phyloP scores from a whole-genome alignment of 2,329 filamentous ascomycete species.

The Trichothecium roseum region DNA sequence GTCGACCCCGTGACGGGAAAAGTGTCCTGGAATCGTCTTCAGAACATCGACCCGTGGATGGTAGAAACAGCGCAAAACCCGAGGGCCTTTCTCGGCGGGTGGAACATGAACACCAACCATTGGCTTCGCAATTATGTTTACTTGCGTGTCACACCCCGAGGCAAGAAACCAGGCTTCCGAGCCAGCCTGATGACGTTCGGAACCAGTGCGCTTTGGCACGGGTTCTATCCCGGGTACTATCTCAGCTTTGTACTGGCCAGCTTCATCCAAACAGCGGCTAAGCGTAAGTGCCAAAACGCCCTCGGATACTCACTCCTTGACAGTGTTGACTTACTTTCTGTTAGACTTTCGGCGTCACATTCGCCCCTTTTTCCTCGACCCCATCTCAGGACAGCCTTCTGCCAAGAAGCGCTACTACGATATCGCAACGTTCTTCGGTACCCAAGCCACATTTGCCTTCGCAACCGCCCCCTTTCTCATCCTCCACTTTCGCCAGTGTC shows the following conservation, averaged over 20 bases:
- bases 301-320: not conserved
- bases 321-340: slow-evolving; percentile 5
- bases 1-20: slow-evolving; percentile 76
- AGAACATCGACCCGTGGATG: slow-evolving; percentile 77
- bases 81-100: slow-evolving; percentile 80
- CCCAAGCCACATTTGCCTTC: slow-evolving; percentile 78
- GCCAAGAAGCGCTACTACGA: slow-evolving; percentile 81
- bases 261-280: slow-evolving; percentile 85
- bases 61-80: slow-evolving; percentile 90
- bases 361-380: slow-evolving; percentile 84
- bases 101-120: slow-evolving; percentile 98
- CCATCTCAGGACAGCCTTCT: slow-evolving; percentile 58
- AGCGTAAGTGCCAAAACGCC: slow-evolving; percentile 54
- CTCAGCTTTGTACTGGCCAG: slow-evolving; percentile 80
- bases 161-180: slow-evolving; percentile 92
- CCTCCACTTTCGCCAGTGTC: slow-evolving; percentile 58
- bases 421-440: slow-evolving; percentile 60
- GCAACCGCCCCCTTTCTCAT: slow-evolving; percentile 76
- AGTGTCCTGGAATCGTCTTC: slow-evolving; percentile 77
- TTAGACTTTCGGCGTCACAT: slow-evolving; percentile 80
- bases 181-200: slow-evolving; percentile 89
- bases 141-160: slow-evolving; percentile 84
- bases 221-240: slow-evolving; percentile 96
- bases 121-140: slow-evolving; percentile 97
- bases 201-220: slow-evolving; percentile 95